A percentile compares a stretch with the other conserved stretches of the same genome.
phyloP scores from a whole-genome alignment of 208 protist genomes.

The Acanthamoeba culbertsoni region DNA sequence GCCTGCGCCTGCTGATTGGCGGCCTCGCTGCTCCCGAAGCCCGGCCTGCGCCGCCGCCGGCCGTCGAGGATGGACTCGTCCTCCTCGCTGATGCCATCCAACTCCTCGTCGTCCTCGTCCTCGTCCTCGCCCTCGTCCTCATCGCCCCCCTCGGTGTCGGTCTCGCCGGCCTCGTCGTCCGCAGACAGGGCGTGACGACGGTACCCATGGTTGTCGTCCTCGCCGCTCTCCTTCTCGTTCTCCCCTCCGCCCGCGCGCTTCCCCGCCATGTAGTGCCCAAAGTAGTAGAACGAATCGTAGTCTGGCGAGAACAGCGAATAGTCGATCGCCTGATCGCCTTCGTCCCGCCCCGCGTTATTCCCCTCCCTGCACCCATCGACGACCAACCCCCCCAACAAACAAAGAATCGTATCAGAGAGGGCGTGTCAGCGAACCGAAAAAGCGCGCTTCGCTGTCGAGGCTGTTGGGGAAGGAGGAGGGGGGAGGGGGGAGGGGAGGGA shows the following conservation, averaged over 20 bases:
- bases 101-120: not conserved
- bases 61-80: not conserved
- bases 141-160: not conserved
- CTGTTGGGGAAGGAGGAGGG: not conserved
- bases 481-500: too few species aligned
- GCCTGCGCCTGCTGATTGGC: not conserved
- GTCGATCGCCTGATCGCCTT: not conserved
- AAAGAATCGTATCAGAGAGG: too few species aligned
- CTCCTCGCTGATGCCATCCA: not conserved
- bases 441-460: not conserved
- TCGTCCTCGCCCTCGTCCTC: not conserved
- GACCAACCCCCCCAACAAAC: too few species aligned
- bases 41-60: not conserved
- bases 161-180: not conserved
- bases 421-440: too few species aligned
- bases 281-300: not conserved
- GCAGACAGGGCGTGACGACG: not conserved
- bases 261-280: not conserved
- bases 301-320: not conserved
- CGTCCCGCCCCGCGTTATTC: not conserved
- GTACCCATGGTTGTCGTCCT: not conserved
- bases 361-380: too few species aligned
- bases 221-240: not conserved
- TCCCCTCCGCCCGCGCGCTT: not conserved
- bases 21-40: not conserved